phyloP scores from a whole-genome alignment of 129 eudicot genomes.

The Mikania micrantha region DNA sequence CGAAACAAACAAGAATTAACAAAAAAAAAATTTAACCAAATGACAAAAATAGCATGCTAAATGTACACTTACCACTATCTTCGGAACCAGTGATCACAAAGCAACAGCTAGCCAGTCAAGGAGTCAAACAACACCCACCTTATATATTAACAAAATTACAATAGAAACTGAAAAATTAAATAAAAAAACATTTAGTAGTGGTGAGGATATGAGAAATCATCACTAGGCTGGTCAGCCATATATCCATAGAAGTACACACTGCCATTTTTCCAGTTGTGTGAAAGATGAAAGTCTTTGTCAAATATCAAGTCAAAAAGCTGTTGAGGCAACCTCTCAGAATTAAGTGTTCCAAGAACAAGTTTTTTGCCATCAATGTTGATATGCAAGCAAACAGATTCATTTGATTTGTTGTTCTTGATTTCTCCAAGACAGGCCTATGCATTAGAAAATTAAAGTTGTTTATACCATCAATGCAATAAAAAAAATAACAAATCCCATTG shows the following conservation, averaged over 20 bases:
- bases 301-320: slow-evolving; percentile 77
- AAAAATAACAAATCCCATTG: not conserved
- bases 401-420: slow-evolving; percentile 43
- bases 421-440: slow-evolving; percentile 77
- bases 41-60: not conserved
- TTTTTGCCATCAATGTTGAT: slow-evolving; percentile 51
- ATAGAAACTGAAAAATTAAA: not conserved
- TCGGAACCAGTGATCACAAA: slow-evolving; percentile 31
- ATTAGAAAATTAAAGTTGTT: not conserved
- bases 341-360: slow-evolving; percentile 74
- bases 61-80: slow-evolving; percentile 36
- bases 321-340: slow-evolving; percentile 61
- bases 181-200: not conserved
- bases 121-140: slow-evolving; percentile 5
- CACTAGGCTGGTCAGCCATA: slow-evolving; percentile 46
- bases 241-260: slow-evolving; percentile 77
- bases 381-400: slow-evolving; percentile 49
- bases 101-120: slow-evolving; percentile 37
- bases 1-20: not conserved
- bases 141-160: not conserved
- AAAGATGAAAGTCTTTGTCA: slow-evolving; percentile 57
- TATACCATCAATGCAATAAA: not conserved
- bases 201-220: slow-evolving; percentile 68
- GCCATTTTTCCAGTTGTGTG: slow-evolving; percentile 80
- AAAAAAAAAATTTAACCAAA: not conserved